Percentiles rank a stretch among this genome's conserved stretches.
phyloP scores from a whole-genome alignment of 2,329 filamentous ascomycete species.

The Trichoderma arundinaceum region DNA sequence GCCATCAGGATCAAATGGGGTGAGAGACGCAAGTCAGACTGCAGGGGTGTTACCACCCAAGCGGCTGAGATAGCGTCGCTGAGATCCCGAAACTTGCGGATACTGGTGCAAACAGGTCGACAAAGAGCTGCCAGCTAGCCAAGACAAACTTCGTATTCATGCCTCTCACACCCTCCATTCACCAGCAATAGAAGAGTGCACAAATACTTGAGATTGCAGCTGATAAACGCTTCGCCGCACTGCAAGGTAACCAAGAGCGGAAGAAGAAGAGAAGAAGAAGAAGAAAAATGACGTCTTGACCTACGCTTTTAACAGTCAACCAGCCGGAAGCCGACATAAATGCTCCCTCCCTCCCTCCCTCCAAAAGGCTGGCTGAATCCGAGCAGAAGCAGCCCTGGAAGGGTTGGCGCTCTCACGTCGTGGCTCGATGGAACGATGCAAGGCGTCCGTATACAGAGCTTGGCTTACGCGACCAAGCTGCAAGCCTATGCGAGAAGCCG shows the following conservation, averaged over 20 bases:
- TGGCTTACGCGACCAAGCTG: slow-evolving; percentile 24
- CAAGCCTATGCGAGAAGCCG: slow-evolving; percentile 16
- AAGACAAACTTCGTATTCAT: slow-evolving; percentile 23
- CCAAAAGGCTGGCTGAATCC: neutral
- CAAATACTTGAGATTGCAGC: neutral
- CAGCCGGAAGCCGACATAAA: neutral
- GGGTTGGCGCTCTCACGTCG: neutral
- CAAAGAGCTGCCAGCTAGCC: neutral
- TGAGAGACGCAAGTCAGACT: neutral
- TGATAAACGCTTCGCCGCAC: slow-evolving; percentile 5
- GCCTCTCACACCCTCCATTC: neutral
- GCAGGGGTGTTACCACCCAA: slow-evolving; percentile 5
- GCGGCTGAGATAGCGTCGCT: slow-evolving; percentile 22
- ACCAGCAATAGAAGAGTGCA: neutral
- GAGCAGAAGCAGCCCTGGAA: neutral
- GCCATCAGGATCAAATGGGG: neutral
- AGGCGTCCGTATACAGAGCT: slow-evolving; percentile 9
- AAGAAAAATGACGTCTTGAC: neutral
- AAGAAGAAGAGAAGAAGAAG: slow-evolving; percentile 3
- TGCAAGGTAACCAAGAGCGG: neutral
- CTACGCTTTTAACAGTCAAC: too few relatives aligned
- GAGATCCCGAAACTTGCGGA: slow-evolving; percentile 16
- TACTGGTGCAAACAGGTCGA: slow-evolving; percentile 17
- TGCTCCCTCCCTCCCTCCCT: too few relatives aligned
- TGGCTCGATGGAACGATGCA: slow-evolving; percentile 2